phyloP scores from a whole-genome alignment of 352 stramenopile genomes.

The Phytopythium montanum region DNA sequence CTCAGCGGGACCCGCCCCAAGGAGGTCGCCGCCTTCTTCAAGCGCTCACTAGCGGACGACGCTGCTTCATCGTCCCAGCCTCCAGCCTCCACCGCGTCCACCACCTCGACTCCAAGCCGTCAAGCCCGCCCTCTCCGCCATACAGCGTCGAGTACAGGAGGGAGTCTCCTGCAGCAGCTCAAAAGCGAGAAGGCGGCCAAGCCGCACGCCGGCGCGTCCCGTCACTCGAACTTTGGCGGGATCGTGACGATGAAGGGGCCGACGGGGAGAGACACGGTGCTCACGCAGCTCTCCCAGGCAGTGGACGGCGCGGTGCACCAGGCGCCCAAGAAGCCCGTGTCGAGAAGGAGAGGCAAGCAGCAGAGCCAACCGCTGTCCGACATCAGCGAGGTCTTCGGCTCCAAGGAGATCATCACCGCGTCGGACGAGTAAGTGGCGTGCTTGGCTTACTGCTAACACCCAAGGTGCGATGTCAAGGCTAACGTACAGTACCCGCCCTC shows the following conservation, averaged over 20 bases:
- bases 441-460: not conserved
- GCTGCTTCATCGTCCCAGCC: not conserved
- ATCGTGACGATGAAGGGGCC: conserved; percentile 75
- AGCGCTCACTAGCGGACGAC: conserved; percentile 14
- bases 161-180: conserved; percentile 42
- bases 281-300: conserved; percentile 76
- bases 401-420: conserved; percentile 57
- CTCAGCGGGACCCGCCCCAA: conserved; percentile 70
- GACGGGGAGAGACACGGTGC: conserved; percentile 54
- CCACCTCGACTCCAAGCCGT: not conserved
- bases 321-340: conserved; percentile 58
- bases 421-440: conserved; percentile 41
- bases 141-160: not conserved
- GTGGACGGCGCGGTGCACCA: conserved; percentile 69
- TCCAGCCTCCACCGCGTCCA: not conserved
- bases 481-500: too few species aligned
- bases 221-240: conserved; percentile 88
- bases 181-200: conserved; percentile 45
- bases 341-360: conserved; percentile 40
- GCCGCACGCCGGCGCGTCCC: conserved; percentile 31
- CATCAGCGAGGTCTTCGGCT: conserved; percentile 75
- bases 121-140: not conserved
- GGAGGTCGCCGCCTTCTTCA: conserved; percentile 51
- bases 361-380: conserved; percentile 46
- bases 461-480: too few species aligned